phyloP scores from a whole-genome alignment of 345 rosid genomes.

The Aurinia saxatilis region DNA sequence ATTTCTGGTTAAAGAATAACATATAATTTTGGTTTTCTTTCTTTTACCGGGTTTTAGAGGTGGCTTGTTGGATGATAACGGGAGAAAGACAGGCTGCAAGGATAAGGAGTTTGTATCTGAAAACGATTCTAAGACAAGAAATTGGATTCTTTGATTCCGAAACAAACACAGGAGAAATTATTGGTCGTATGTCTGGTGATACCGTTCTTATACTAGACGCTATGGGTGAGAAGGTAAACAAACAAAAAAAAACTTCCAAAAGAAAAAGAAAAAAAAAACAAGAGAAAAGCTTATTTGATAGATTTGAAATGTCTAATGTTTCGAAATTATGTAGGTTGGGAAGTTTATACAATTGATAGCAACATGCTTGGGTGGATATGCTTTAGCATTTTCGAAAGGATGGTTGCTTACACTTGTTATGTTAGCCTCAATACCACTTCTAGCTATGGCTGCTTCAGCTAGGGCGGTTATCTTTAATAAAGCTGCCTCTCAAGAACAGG shows the following conservation, averaged over 20 bases:
- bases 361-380: slow-evolving; percentile 64
- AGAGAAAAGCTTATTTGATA: not conserved
- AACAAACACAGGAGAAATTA: slow-evolving; percentile 73
- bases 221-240: slow-evolving; percentile 75
- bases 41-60: slow-evolving; percentile 42
- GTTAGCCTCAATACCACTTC: slow-evolving; percentile 52
- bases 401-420: slow-evolving; percentile 77
- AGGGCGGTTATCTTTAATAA: slow-evolving; percentile 40
- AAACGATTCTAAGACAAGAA: slow-evolving; percentile 67
- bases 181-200: slow-evolving; percentile 87
- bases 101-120: slow-evolving; percentile 51
- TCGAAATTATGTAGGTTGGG: slow-evolving; percentile 46
- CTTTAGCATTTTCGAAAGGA: slow-evolving; percentile 53
- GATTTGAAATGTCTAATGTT: not conserved
- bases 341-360: slow-evolving; percentile 56
- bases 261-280: too few relatives aligned
- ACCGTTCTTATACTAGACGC: slow-evolving; percentile 82
- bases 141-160: slow-evolving; percentile 62
- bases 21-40: not conserved
- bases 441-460: slow-evolving; percentile 48
- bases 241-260: too few relatives aligned
- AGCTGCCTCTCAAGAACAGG: slow-evolving; percentile 49
- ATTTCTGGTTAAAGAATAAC: not conserved
- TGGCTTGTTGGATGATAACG: slow-evolving; percentile 69
- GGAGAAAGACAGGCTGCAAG: slow-evolving; percentile 76